Evolutionary conservation across 768 basidiomycete genomes (phyloP).

Genomic region (Mycena haematopus): DNA sequence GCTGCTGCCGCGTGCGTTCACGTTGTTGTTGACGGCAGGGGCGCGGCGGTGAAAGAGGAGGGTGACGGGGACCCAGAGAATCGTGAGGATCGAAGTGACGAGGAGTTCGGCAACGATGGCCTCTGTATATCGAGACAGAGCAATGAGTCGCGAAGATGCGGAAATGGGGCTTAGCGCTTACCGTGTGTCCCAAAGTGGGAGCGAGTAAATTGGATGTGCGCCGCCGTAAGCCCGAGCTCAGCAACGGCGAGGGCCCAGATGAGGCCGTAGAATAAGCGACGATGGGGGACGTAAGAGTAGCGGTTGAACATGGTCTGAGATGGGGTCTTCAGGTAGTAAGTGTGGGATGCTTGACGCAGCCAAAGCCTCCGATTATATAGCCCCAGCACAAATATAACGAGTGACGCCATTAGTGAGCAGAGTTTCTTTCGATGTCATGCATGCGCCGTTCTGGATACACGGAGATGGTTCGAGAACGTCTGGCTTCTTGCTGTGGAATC

Average conservation of each 20-base stretch:
- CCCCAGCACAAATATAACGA: no score
- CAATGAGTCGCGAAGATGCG: not conserved
- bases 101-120: not conserved
- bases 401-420: no score
- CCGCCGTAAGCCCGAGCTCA: not conserved
- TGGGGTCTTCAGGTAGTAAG: not conserved
- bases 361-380: no score
- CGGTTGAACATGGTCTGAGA: not conserved
- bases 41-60: not conserved
- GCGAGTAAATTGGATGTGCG: not conserved
- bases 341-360: no score
- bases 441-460: no score
- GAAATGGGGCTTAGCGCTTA: not conserved
- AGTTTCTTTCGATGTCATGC: no score
- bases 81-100: not conserved
- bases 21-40: not conserved
- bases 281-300: not conserved
- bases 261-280: not conserved
- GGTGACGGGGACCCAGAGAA: not conserved
- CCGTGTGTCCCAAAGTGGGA: not conserved
- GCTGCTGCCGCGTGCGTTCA: not conserved
- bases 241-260: not conserved
- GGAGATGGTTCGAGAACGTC: no score
- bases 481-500: no score
- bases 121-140: not conserved